Conservation (phyloP, 176 grass and related monocot species). For the Carex pumila region DNA sequence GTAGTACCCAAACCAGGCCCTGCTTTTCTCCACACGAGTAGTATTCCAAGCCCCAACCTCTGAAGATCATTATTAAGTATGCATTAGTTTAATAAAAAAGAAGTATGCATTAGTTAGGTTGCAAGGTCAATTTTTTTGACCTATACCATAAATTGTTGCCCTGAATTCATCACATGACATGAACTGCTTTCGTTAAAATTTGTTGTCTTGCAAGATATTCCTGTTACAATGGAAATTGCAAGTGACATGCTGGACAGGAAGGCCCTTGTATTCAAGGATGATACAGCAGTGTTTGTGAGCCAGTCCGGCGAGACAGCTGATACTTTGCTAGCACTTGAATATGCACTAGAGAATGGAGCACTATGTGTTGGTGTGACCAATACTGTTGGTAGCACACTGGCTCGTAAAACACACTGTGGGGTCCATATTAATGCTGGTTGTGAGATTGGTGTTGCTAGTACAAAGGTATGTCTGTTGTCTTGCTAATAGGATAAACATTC, state of each 20-base stretch:
- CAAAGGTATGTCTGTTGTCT: conserved; percentile 41
- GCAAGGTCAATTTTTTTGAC: background rate
- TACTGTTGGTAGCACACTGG: conserved; percentile 78
- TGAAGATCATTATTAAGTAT: background rate
- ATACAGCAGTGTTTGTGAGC: conserved; percentile 87
- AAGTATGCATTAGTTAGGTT: background rate
- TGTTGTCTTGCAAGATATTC: conserved; percentile 43
- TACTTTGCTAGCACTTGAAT: conserved; percentile 87
- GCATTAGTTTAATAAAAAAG: background rate
- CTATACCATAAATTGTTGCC: background rate
- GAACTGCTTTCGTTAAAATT: background rate
- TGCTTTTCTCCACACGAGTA: background rate
- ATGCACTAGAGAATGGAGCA: conserved; percentile 76
- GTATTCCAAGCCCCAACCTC: background rate
- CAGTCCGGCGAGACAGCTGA: conserved; percentile 96
- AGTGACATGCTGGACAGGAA: conserved; percentile 85
- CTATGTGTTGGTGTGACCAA: conserved; percentile 93
- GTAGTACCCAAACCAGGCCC: background rate
- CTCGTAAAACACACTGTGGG: conserved; percentile 85
- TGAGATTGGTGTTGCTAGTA: conserved; percentile 95
- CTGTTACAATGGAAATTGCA: conserved; percentile 83
- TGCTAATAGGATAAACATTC: background rate
- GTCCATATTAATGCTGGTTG: conserved; percentile 96
- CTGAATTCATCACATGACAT: background rate
- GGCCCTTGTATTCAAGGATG: conserved; percentile 79